These are phyloP conservation scores for Obelidium mucronatum DNA, from an alignment of 192 early-diverging fungal species.

Conservation along the genomic window DNA sequence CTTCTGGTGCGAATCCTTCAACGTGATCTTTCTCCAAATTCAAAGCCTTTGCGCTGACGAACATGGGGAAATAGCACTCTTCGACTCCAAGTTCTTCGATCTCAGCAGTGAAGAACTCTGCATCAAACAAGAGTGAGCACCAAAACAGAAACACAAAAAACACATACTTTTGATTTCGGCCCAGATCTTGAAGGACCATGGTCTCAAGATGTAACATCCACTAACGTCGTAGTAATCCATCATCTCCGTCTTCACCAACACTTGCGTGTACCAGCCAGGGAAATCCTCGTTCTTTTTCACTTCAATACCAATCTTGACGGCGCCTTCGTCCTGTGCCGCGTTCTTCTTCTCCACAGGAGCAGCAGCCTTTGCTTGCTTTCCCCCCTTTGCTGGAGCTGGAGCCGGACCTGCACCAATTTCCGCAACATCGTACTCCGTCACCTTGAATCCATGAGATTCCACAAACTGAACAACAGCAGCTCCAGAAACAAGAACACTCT, in stretches of 20 bases:
- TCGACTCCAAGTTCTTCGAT: conserved; percentile 95
- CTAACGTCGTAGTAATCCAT: conserved; percentile 98
- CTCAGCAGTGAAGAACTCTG: conserved; percentile 87
- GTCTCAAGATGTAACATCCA: conserved; percentile 99
- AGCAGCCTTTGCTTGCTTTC: conserved; percentile 41
- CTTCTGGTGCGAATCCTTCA: conserved; percentile 99
- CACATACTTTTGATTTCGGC: conserved; percentile 85
- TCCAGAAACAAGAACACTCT: conserved; percentile 66
- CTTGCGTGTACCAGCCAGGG: conserved; percentile 91
- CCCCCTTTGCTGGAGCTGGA: conserved; percentile 30
- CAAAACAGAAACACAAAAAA: conserved; percentile 15
- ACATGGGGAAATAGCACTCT: conserved; percentile 99
- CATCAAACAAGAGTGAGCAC: not conserved
- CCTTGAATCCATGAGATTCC: conserved; percentile 56
- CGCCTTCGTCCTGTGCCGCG: conserved; percentile 52
- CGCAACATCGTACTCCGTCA: conserved; percentile 59
- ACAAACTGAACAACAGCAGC: conserved; percentile 65
- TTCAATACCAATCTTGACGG: conserved; percentile 82
- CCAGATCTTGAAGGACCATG: conserved; percentile 96
- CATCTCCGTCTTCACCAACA: conserved; percentile 93
- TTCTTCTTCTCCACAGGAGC: conserved; percentile 54
- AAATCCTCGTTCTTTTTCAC: conserved; percentile 91
- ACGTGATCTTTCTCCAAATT: conserved; percentile 99
- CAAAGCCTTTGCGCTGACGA: conserved; percentile 86
- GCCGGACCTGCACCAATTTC: conserved; percentile 54